A percentile compares a stretch with the other conserved stretches of the same genome.
Evolutionary conservation across 805 yeast species (phyloP).

Genomic region (Peterozyma xylosa): DNA sequence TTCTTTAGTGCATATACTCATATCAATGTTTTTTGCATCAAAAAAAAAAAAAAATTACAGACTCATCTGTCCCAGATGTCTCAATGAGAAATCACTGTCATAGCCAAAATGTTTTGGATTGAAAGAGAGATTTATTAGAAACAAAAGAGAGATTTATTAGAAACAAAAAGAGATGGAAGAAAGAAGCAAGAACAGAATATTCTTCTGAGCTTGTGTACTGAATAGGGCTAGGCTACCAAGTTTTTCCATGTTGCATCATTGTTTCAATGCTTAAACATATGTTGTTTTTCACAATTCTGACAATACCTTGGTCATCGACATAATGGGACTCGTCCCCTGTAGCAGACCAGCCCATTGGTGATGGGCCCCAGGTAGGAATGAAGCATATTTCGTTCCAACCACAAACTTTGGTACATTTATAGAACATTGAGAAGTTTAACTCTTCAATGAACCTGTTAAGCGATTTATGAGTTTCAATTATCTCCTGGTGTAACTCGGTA

Average conservation of each 20-base stretch:
- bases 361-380: slow-evolving; percentile 57
- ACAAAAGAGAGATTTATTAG: neutral
- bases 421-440: slow-evolving; percentile 35
- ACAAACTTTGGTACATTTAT: slow-evolving; percentile 34
- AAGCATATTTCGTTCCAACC: slow-evolving; percentile 42
- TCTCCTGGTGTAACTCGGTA: slow-evolving; percentile 11
- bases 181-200: neutral
- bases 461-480: slow-evolving; percentile 7
- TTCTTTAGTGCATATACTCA: neutral
- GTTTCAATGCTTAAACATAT: neutral
- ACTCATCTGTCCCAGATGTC: too few relatives aligned
- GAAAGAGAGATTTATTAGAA: too few relatives aligned
- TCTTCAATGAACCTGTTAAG: slow-evolving; percentile 16
- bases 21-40: too few relatives aligned
- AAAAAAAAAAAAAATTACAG: too few relatives aligned
- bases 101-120: too few relatives aligned
- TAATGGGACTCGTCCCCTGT: slow-evolving; percentile 12
- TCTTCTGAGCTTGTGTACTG: neutral
- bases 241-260: neutral
- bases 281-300: neutral
- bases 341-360: slow-evolving; percentile 35
- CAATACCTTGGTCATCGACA: neutral
- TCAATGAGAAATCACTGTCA: too few relatives aligned
- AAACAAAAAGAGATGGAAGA: neutral
- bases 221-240: neutral